Percentiles rank a stretch among this genome's conserved stretches.
phyloP scores from a whole-genome alignment of 2,329 filamentous ascomycete species.

The Myriosclerotinia curreyana region DNA sequence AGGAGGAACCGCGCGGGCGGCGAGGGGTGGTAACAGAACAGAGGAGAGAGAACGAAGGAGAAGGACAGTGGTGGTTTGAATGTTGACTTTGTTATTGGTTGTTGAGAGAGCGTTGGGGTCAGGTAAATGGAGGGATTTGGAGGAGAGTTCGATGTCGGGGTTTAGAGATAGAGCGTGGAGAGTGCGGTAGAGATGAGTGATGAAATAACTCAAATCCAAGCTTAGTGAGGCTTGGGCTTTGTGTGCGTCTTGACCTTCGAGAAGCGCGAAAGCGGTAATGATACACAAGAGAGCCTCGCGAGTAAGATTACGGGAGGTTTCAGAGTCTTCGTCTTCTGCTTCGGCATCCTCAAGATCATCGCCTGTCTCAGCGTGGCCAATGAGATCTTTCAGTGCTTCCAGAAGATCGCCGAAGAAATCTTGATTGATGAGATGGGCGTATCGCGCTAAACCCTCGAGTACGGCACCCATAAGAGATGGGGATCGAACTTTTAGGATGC shows the following conservation, averaged over 20 bases:
- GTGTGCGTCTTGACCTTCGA: constrained; percentile 88
- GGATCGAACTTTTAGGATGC: constrained; percentile 79
- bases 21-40: constrained; percentile 72
- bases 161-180: constrained; percentile 76
- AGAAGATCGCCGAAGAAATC: constrained; percentile 97
- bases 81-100: constrained; percentile 73
- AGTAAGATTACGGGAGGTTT: constrained; percentile 66
- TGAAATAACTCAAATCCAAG: constrained; percentile 93
- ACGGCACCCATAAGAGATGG: constrained; percentile 94
- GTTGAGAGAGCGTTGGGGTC: constrained; percentile 56
- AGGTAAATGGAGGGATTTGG: constrained; percentile 67
- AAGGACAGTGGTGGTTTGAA: constrained; percentile 90
- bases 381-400: constrained; percentile 90
- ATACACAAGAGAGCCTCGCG: constrained; percentile 91
- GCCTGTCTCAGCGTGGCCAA: constrained; percentile 66
- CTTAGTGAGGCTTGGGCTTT: constrained; percentile 78
- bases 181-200: constrained; percentile 85
- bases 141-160: constrained; percentile 79
- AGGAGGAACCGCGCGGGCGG: constrained; percentile 73
- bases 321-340: constrained; percentile 50
- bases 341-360: constrained; percentile 45
- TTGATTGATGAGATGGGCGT: constrained; percentile 95
- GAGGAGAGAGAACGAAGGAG: constrained; percentile 82
- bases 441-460: constrained; percentile 88
- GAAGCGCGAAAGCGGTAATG: constrained; percentile 92